Conservation (phyloP, 2,329 filamentous ascomycete genomes). For the Zymoseptoria passerinii region DNA sequence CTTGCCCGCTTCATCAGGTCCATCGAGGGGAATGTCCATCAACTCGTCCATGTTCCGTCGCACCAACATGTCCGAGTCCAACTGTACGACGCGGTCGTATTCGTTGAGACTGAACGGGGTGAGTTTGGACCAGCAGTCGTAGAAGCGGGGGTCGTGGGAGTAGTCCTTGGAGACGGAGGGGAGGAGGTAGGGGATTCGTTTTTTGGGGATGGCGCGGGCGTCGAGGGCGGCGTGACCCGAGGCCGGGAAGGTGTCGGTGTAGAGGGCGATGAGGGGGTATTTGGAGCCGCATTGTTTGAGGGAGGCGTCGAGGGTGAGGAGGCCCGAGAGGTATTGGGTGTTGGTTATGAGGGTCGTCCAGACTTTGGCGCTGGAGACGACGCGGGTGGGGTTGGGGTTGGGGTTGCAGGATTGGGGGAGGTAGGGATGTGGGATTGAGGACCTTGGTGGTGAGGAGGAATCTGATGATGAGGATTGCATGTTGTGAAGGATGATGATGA, state of each 20-base stretch:
- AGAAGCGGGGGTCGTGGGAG: conserved; percentile 71
- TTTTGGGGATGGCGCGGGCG: conserved; percentile 58
- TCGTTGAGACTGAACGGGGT: conserved; percentile 67
- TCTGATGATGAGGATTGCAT: conserved; percentile 7
- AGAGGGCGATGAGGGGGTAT: conserved; percentile 75
- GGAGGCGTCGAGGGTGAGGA: conserved; percentile 72
- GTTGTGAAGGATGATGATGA: not conserved
- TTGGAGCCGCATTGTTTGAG: conserved; percentile 56
- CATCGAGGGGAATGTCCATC: conserved; percentile 71
- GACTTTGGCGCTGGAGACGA: conserved; percentile 45
- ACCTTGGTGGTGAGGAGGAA: conserved; percentile 9
- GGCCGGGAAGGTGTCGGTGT: conserved; percentile 66
- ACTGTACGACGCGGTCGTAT: conserved; percentile 70
- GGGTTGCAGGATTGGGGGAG: conserved; percentile 8
- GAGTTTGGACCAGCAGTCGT: conserved; percentile 86
- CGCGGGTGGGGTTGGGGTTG: conserved; percentile 21
- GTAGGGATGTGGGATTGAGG: not conserved
- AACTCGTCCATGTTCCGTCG: conserved; percentile 83
- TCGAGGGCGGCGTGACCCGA: conserved; percentile 62
- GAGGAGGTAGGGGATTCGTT: conserved; percentile 64
- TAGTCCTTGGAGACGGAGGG: conserved; percentile 60
- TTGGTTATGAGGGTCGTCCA: conserved; percentile 88
- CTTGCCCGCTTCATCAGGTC: conserved; percentile 42
- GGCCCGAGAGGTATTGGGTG: conserved; percentile 68
- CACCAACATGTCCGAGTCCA: conserved; percentile 84